Evolutionary conservation across 2,329 filamentous ascomycete species (phyloP).

Genomic region (Fusarium sacchari): DNA sequence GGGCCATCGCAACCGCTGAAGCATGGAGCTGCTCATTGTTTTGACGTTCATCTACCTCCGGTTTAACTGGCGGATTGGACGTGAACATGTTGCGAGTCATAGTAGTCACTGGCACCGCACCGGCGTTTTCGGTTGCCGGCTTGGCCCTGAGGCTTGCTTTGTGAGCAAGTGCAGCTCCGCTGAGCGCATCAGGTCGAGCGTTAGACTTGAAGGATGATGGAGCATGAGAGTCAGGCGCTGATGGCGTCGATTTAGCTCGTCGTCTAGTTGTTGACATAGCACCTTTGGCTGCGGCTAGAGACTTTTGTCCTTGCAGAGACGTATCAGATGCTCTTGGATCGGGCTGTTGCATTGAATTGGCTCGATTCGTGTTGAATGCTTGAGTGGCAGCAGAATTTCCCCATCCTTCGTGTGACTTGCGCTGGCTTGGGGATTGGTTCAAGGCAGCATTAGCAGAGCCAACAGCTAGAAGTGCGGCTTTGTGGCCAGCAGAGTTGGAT

Average conservation of each 20-base stretch:
- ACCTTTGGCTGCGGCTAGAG: slow-evolving; percentile 78
- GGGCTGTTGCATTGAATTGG: slow-evolving; percentile 42
- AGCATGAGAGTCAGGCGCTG: slow-evolving; percentile 41
- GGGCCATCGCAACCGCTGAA: slow-evolving; percentile 89
- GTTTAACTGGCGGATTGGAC: slow-evolving; percentile 75
- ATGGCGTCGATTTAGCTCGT: slow-evolving; percentile 72
- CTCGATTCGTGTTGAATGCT: slow-evolving; percentile 61
- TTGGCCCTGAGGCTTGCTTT: slow-evolving; percentile 58
- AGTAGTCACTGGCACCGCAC: slow-evolving; percentile 73
- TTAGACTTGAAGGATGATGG: slow-evolving; percentile 36
- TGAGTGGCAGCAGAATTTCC: slow-evolving; percentile 77
- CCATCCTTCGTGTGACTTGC: slow-evolving; percentile 51
- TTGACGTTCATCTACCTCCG: slow-evolving; percentile 78
- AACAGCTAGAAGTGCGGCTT: slow-evolving; percentile 76
- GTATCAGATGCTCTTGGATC: slow-evolving; percentile 46
- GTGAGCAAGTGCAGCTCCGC: slow-evolving; percentile 76
- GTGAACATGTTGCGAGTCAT: slow-evolving; percentile 82
- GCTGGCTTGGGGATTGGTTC: slow-evolving; percentile 35
- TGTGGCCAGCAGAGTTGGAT: slow-evolving; percentile 73
- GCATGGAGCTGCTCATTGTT: slow-evolving; percentile 79
- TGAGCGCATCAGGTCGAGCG: slow-evolving; percentile 74
- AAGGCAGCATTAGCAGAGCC: slow-evolving; percentile 50
- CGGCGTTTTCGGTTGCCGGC: slow-evolving; percentile 65
- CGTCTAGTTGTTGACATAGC: slow-evolving; percentile 73
- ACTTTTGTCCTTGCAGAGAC: slow-evolving; percentile 67